phyloP scores from a whole-genome alignment of 2,329 filamentous ascomycete species.

The Cladosporium sp. region DNA sequence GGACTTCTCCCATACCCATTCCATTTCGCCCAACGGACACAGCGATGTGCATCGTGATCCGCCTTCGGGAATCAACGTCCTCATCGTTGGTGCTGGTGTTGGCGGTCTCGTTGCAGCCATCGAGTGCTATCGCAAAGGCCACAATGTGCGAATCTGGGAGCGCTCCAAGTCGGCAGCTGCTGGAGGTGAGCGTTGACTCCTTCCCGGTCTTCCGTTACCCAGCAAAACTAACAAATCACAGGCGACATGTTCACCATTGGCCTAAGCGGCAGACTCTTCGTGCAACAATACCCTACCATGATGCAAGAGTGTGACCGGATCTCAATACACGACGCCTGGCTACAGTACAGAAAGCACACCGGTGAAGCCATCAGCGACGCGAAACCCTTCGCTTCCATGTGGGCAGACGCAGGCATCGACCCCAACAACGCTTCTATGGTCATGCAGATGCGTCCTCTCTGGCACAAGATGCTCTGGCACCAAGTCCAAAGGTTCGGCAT shows the following conservation, averaged over 20 bases:
- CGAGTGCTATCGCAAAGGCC: constrained; percentile 31
- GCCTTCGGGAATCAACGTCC: constrained; percentile 19
- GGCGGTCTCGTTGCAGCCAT: constrained; percentile 32
- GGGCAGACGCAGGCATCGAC: constrained; percentile 5
- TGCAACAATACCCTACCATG: constrained; percentile 4
- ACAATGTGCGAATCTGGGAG: constrained; percentile 20
- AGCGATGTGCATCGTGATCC: background rate
- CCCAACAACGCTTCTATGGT: constrained; percentile 3
- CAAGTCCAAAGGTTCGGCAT: constrained; percentile 49
- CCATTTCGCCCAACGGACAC: background rate
- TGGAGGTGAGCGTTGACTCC: background rate
- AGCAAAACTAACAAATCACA: background rate
- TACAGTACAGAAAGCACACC: constrained; percentile 1
- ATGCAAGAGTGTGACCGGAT: constrained; percentile 5
- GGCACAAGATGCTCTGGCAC: constrained; percentile 56
- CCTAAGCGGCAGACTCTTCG: background rate
- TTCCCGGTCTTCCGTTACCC: background rate
- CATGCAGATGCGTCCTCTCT: constrained; percentile 36
- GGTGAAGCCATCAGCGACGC: constrained; percentile 52
- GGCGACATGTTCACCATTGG: background rate
- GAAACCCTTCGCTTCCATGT: constrained; percentile 43
- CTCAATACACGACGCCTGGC: background rate
- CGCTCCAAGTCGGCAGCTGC: background rate
- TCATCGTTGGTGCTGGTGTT: constrained; percentile 34
- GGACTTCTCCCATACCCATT: background rate